A percentile compares a stretch with the other conserved stretches of the same genome.
phyloP scores from a whole-genome alignment of 2,329 filamentous ascomycete genomes.

The Trichoderma hamatum region DNA sequence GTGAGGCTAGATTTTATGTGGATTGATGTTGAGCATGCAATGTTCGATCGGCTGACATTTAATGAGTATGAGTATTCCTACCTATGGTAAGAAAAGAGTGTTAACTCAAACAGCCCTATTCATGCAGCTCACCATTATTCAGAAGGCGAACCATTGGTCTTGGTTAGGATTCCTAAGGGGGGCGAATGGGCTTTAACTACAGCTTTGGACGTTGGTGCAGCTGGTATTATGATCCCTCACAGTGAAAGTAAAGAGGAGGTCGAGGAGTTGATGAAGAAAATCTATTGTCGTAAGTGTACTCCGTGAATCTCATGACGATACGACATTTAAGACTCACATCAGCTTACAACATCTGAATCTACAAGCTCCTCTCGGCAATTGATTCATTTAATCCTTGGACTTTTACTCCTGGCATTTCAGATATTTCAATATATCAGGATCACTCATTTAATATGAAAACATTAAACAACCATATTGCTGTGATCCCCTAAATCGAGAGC shows the following conservation, averaged over 20 bases:
- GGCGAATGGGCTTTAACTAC: constrained; percentile 16
- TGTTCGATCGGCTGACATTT: constrained; percentile 12
- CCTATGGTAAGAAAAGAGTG: too few species aligned
- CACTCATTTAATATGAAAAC: constrained; percentile 20
- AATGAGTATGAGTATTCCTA: background rate
- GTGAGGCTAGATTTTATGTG: constrained; percentile 14
- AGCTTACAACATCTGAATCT: background rate
- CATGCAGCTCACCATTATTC: constrained; percentile 21
- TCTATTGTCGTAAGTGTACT: constrained; percentile 14
- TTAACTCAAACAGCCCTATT: constrained; percentile 4
- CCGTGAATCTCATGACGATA: background rate
- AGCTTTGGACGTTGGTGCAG: constrained; percentile 14
- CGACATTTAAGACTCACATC: background rate
- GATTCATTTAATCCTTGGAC: constrained; percentile 20
- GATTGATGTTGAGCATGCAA: constrained; percentile 24
- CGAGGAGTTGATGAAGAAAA: constrained; percentile 6
- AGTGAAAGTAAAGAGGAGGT: constrained; percentile 16
- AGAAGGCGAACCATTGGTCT: constrained; percentile 8
- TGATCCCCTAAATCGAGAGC: constrained; percentile 13
- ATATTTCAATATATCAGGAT: constrained; percentile 8
- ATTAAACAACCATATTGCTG: constrained; percentile 4
- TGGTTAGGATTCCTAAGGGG: constrained; percentile 1
- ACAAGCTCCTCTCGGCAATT: constrained; percentile 9
- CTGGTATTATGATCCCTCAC: constrained; percentile 17
- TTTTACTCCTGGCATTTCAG: constrained; percentile 21